Percentiles rank a stretch among this genome's conserved stretches.
These are phyloP conservation scores for Cystobasidium tubakii DNA, from an alignment of 768 basidiomycete species.

Conservation along the genomic window DNA sequence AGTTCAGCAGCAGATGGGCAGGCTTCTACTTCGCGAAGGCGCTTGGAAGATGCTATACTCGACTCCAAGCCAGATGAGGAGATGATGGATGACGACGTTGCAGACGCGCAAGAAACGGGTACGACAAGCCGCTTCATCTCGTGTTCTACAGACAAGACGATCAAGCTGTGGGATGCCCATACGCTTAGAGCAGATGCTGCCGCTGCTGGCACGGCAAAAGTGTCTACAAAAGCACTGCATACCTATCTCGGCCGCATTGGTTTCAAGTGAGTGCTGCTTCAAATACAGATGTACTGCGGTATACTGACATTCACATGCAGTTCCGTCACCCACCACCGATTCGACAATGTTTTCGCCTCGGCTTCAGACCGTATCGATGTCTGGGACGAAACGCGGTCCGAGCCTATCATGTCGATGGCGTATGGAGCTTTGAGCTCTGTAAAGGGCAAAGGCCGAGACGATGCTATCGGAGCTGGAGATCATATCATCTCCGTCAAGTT, in stretches of 20 bases:
- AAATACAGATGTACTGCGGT: conserved; percentile 7
- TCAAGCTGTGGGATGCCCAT: conserved; percentile 69
- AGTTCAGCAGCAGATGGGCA: neutral
- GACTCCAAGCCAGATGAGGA: conserved; percentile 45
- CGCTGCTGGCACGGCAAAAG: conserved; percentile 46
- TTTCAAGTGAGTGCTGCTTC: conserved; percentile 66
- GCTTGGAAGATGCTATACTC: conserved; percentile 44
- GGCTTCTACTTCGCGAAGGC: conserved; percentile 15
- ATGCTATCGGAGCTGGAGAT: conserved; percentile 79
- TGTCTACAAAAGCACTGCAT: conserved; percentile 57
- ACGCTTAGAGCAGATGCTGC: conserved; percentile 41
- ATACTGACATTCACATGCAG: conserved; percentile 51
- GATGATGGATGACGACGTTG: conserved; percentile 47
- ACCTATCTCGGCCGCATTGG: conserved; percentile 78
- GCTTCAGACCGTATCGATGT: conserved; percentile 88
- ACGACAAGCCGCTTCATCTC: conserved; percentile 57
- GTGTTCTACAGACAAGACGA: conserved; percentile 73
- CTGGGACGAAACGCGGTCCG: conserved; percentile 88
- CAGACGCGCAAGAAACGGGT: conserved; percentile 49
- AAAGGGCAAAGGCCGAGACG: conserved; percentile 64
- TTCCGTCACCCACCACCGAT: conserved; percentile 87
- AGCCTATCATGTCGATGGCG: conserved; percentile 30
- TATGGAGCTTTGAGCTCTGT: conserved; percentile 37
- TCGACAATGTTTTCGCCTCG: conserved; percentile 83
- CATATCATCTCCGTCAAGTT: conserved; percentile 82